phyloP scores from a whole-genome alignment of 345 rosid species.

The Syzygium grande region DNA sequence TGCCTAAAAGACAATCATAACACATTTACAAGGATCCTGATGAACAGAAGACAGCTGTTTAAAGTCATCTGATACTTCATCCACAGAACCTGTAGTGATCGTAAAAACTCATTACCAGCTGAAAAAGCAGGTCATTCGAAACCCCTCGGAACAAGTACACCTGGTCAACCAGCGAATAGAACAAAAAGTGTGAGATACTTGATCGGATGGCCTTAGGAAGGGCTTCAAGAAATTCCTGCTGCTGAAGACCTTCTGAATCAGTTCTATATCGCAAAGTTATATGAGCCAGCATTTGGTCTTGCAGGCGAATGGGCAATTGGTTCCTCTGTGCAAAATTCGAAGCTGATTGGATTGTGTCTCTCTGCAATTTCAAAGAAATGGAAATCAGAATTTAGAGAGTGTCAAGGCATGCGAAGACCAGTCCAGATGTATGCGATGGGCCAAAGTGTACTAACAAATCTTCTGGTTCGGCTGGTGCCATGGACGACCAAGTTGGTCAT shows the following conservation, averaged over 20 bases:
- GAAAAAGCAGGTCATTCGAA: slow-evolving; percentile 87
- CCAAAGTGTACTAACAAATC: slow-evolving; percentile 51
- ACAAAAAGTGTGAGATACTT: slow-evolving; percentile 62
- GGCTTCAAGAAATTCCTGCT: slow-evolving; percentile 72
- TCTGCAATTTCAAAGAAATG: slow-evolving; percentile 27
- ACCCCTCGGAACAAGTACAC: slow-evolving; percentile 85
- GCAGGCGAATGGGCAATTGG: slow-evolving; percentile 59
- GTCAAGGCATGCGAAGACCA: not conserved
- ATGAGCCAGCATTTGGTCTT: slow-evolving; percentile 95
- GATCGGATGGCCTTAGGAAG: slow-evolving; percentile 92
- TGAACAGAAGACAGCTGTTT: not conserved
- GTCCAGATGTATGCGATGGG: not conserved
- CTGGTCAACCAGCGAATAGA: slow-evolving; percentile 65
- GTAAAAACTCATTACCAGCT: slow-evolving; percentile 51
- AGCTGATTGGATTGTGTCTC: slow-evolving; percentile 81
- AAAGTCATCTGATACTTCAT: not conserved
- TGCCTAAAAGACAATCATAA: not conserved
- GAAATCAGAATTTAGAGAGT: not conserved
- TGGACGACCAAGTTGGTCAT: slow-evolving; percentile 90
- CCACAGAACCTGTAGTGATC: not conserved
- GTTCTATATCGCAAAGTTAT: slow-evolving; percentile 76
- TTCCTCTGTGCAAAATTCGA: slow-evolving; percentile 74
- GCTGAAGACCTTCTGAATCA: slow-evolving; percentile 83
- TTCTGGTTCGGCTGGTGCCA: slow-evolving; percentile 66
- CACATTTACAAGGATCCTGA: not conserved